Base-by-base conservation (phyloP, 768 basidiomycete species). In the Suillus ampliporus region DNA sequence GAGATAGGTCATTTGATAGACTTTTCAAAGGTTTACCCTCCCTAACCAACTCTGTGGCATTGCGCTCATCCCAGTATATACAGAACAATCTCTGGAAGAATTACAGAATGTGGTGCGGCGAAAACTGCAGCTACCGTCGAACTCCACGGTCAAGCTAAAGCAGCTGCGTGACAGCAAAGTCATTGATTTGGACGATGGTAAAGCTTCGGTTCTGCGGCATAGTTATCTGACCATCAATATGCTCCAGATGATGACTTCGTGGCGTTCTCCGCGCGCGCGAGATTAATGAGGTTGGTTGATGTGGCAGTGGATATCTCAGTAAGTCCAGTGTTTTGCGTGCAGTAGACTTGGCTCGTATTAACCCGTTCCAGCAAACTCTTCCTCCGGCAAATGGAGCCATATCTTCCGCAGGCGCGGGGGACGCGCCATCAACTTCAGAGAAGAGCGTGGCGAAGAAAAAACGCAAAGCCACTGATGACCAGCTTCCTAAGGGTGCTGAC, bases 171-270 rank as follows among this genome's bases (percentile, higher is more conserved):
- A 80, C 23, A 83, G 79, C 9, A 77, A 76, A 61, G 70, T 72
- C 15, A 82, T 92, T 26, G 89, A 90, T 71, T 79, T 94, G n/a
- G 91, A 91, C 40, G 91, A 94, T 70, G 89, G 92, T 91, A 67
- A 64, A 17, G 21, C 54, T 37, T 17, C 54, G 19, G 26, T 38
- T 23, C 50, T 56, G 11, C 5, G 5, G 11, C 26, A 19, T 56
- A 5, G 40, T 61, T 44, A 26, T 58, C 46, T 65, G 11, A 37
- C n/a, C 34, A 23, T 40, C 40, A 40, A 46, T 60, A 44, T 46
- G 23, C 50, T 51, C 65, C 59, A 94, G 92, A 91, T 48, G 91
- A 89, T 43, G 92, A 94, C 73, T 93, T 92, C 65, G 87, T 89
- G 59, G 91, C 90, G 2, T 91, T 93, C 73, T 74, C 77, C 61